Conservation (phyloP, 306 rosid species). For the Phaseolus lunatus region DNA sequence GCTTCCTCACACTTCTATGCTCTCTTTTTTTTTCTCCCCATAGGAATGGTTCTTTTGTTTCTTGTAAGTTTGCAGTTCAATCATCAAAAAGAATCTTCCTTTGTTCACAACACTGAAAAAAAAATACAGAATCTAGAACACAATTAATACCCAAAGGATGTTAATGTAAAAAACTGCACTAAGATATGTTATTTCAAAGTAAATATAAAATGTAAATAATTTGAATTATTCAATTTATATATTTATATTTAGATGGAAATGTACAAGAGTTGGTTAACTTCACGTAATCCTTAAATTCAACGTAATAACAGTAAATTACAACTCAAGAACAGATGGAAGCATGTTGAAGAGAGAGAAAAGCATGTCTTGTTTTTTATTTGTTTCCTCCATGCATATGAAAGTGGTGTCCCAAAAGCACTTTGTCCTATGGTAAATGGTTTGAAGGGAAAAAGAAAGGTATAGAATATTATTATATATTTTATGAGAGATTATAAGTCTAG, state of each 20-base stretch:
- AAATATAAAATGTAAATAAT: background rate
- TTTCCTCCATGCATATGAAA: conserved; percentile 46
- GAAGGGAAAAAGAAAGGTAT: conserved; percentile 35
- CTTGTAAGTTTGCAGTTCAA: conserved; percentile 23
- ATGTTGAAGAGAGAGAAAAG: conserved; percentile 51
- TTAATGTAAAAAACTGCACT: background rate
- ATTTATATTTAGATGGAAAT: background rate
- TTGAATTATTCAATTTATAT: background rate
- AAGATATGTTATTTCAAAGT: background rate
- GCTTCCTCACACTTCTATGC: conserved; percentile 33
- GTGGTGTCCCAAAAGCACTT: conserved; percentile 44
- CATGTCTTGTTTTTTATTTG: conserved; percentile 44
- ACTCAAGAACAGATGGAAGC: conserved; percentile 42
- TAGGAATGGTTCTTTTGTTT: conserved; percentile 36
- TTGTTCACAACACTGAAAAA: conserved; percentile 16
- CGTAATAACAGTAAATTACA: conserved; percentile 42
- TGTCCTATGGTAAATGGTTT: conserved; percentile 44
- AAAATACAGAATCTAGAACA: background rate
- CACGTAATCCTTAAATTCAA: conserved; percentile 41
- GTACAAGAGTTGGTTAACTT: conserved; percentile 8
- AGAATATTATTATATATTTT: conserved; percentile 43
- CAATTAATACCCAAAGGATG: background rate
- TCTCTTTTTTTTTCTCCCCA: conserved; percentile 9
- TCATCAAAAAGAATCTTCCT: conserved; percentile 38
- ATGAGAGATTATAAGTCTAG: background rate